Base-by-base conservation (phyloP, 129 eudicot species). In the carrot (Daucus carota) region DNA sequence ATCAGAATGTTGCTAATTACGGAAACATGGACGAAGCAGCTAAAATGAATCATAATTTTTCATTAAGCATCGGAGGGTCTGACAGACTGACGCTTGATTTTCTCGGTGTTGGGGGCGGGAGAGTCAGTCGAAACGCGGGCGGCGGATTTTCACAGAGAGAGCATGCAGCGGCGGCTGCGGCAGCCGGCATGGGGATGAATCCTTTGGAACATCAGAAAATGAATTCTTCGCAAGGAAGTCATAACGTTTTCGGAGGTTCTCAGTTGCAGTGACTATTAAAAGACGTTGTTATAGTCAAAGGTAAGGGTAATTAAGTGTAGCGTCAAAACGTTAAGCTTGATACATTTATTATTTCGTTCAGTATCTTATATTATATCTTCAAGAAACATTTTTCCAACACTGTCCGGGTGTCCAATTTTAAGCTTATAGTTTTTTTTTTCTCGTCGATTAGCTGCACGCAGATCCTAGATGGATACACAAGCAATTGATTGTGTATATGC, bases 81-180 rank as follows among this genome's bases (percentile, higher is more conserved):
- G 88, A 85, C 52, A 77, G 87, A 68, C 63, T 89, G 80, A 90
- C 96, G 38, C 82, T 90, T 28, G 96, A 90, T 52, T 90, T 90
- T 79, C 83, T 90, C 15, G 96, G 96, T 2, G 96, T 90, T 16
- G 91, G 96, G 20, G 81, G 81, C 5, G 87, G 81, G 71, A 75
- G 81, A 15, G 81, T 87, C 5, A 36, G 5, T 75, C 76, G 86
- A 78, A 79, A 75, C 28, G 74, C 77, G 76, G 70, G 79, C 8
- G 81, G 83, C 38, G 80, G 86, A 16, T 83, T 77, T 36, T 77
- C 86, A n/a, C 84, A 79, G 52, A 80, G 83, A 75, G 83, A 85
- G 16, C 70, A 63, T 47, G 83, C 77, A 20, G 72, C 26, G 40
- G 72, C 72, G 22, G 72, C 65, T 32, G 83, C 79, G 1, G 74